phyloP scores from a whole-genome alignment of 441 rosid genomes.

The Viola pubescens region DNA sequence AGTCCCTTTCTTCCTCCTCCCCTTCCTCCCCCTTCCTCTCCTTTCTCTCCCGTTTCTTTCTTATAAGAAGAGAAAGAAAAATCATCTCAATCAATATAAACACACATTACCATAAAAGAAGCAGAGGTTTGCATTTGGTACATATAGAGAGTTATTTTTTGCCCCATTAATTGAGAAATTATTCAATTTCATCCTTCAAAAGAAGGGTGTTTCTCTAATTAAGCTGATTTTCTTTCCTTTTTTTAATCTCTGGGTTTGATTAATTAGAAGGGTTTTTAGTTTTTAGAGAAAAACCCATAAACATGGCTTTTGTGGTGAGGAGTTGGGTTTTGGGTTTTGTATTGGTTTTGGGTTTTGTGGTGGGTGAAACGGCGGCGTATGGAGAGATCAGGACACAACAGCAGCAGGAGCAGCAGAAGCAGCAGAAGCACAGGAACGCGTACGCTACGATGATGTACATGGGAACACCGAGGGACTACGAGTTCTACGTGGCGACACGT shows the following conservation, averaged over 20 bases:
- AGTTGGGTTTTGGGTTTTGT: conserved; percentile 1
- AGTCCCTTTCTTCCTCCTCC: no score
- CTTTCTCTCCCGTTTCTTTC: no score
- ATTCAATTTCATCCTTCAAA: no score
- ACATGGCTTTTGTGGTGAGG: neutral
- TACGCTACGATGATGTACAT: conserved; percentile 98
- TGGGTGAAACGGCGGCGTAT: conserved; percentile 13
- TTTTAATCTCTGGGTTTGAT: neutral
- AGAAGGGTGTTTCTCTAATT: no score
- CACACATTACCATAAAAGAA: no score
- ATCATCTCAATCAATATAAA: no score
- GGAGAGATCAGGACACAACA: conserved; percentile 12
- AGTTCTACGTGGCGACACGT: conserved; percentile 84
- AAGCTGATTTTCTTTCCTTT: neutral
- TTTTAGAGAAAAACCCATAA: neutral
- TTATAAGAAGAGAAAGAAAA: no score
- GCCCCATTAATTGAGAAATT: no score
- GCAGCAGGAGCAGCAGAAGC: neutral
- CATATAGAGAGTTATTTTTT: no score
- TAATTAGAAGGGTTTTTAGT: no score
- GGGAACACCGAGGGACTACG: conserved; percentile 97
- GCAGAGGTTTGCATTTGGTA: no score
- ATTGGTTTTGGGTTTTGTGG: neutral
- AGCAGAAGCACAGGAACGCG: conserved; percentile 52
- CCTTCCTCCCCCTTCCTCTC: no score